Base-by-base conservation (phyloP, 2,329 filamentous ascomycete species). In the Exophiala bonariae region DNA sequence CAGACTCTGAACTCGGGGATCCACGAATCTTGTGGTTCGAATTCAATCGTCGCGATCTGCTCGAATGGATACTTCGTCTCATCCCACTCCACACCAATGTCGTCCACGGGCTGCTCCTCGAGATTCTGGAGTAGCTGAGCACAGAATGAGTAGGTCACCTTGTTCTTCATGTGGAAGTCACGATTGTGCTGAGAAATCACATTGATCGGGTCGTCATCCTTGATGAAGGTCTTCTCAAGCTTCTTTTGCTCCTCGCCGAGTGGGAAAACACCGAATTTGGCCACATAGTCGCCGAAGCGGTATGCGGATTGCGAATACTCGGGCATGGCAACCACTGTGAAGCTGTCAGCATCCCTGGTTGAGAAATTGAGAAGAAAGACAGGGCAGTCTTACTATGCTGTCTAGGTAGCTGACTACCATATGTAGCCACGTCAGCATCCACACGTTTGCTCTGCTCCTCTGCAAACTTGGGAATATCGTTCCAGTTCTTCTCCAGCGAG, bases 71-170 rank as follows among this genome's bases (percentile, higher is more conserved):
- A 91, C 71, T 87, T 92, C 73, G 95, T 93, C 77, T 93, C 95
- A 76, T 97, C 96, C 92, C 92, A 97, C 78, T 87, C 95, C 3
- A 99, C 86, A 50, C 89, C 90, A 23, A 97, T 93, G 53, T 85
- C 86, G 41, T 97, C 92, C 3, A 55, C 50, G 4, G 50, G 46
- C 43, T 55, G 52, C 32, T 55, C 52, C 5, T 62, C 3, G 42
- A 44, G 2, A 46, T 66, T 4, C 43, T 68, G 23, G 46, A 59
- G 11, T 55, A 57, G 5, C 47, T 68, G 30, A 23, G 47, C 18
- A 37, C 40, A 53, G 40, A 53, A 55, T 14, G 44, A 45, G 38
- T 55, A 55, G n/a, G 49, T 49, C 14, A 55, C 52, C 36, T 55
- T 55, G 45, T 55, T 49, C 1, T 33, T 36, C 45, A 46, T 30